A percentile compares a stretch with the other conserved stretches of the same genome.
Evolutionary conservation across 208 protist species (phyloP).

Genomic region (Trypanosoma rangeli): DNA sequence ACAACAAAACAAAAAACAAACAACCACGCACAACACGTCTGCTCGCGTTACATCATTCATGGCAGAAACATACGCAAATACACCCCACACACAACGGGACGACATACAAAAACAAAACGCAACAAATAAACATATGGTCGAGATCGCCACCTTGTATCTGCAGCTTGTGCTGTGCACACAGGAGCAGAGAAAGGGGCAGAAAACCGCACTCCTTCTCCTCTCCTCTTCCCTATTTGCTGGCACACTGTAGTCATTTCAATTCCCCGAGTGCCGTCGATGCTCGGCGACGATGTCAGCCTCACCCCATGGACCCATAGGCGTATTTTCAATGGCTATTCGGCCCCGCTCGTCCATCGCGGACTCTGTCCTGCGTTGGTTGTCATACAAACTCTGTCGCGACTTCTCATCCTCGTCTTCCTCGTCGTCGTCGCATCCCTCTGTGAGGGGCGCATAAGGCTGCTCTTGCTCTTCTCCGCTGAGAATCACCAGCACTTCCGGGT

Average conservation of each 20-base stretch:
- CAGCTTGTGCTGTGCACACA: too few relatives aligned
- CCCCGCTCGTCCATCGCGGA: slow-evolving; percentile 24
- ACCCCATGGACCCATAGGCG: slow-evolving; percentile 32
- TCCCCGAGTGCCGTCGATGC: slow-evolving; percentile 14
- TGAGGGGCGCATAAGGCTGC: not conserved
- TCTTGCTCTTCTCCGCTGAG: not conserved
- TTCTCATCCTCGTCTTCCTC: slow-evolving; percentile 17
- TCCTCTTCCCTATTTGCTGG: not conserved
- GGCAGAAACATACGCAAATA: too few relatives aligned
- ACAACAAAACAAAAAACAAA: too few relatives aligned
- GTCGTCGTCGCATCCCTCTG: not conserved
- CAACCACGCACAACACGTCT: too few relatives aligned
- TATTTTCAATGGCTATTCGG: slow-evolving; percentile 28
- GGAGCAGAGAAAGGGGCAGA: too few relatives aligned
- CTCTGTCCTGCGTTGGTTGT: not conserved
- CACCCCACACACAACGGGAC: not conserved
- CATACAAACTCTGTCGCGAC: not conserved
- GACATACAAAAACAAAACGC: not conserved
- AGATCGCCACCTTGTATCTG: too few relatives aligned
- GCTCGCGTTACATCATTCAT: too few relatives aligned
- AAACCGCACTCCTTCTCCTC: not conserved
- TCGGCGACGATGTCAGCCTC: slow-evolving; percentile 28
- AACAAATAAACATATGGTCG: not conserved
- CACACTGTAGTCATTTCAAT: not conserved
- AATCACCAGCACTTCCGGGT: slow-evolving; percentile 5